Base-by-base conservation (phyloP, 1,284 basidiomycete species). In the Paramarasmius palmivorus region DNA sequence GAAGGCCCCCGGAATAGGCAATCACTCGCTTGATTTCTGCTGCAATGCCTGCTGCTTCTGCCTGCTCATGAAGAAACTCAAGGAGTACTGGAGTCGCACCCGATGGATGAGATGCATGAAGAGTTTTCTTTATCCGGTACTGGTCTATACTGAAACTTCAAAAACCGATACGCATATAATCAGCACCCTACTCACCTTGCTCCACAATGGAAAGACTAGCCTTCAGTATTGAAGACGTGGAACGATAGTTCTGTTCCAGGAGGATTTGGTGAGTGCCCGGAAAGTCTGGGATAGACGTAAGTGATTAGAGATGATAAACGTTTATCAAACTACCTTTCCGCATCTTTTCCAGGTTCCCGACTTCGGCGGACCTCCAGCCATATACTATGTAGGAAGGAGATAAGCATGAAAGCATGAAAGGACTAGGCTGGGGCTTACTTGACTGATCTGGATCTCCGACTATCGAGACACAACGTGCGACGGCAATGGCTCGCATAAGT, bases 381-480 rank as follows among this genome's bases (percentile, higher is more conserved):
- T 94, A 94, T 54, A 94, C 84, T 87, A n/a, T n/a, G n/a, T n/a
- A n/a, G n/a, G 35, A 23, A 39, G 42, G 26, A 39, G 34, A 48
- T 44, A 36, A 54, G 41, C 50, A 8, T 12, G 5, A 22, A 39
- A n/a, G n/a, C 17, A 35, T 25, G 32, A 14, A 32, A 49, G 9
- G 48, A 49, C 17, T 39, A 19, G 38, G 26, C 36, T 22, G 23
- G 23, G 12, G 64, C 76, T 48, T 55, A 87, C 86, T 95, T 4
- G 91, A 93, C 65, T 96, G 93, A 68, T 97, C 93, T 0, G 94
- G 93, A 70, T 97, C 94, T 0, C 94, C 94, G 3, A 97, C 93
- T 36, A 95, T 82, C 4, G 89, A 94, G 25, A 95, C 78, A 57
- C 86, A 83, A 35, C 76, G 71, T 34, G 76, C 61, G 23, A 62